Base-by-base conservation (phyloP, 129 eudicot genomes). In the Flaveria robusta region DNA sequence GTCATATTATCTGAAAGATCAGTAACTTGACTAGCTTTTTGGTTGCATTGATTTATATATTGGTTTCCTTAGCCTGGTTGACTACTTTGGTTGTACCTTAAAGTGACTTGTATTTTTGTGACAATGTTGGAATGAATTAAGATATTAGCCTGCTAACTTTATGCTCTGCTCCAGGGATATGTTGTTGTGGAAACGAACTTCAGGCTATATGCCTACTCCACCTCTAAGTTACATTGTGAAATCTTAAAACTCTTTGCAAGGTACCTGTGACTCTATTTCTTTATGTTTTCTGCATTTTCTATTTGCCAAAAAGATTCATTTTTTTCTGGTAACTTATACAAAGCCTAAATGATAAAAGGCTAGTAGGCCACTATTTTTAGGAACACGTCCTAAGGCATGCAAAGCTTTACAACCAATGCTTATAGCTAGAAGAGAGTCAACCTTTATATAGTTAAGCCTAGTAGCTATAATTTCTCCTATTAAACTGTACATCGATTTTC, bases 171-270 rank as follows among this genome's bases (percentile, higher is more conserved):
- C 14, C 92, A 93, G 98, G 98, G 98, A 41, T 88, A 85, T 75
- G 90, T 94, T 65, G 98, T 91, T 10, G 93, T 94, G 85, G 98
- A 94, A 78, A 94, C 98, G 7, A 91, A 94, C 83, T 94, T 94
- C 77, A 86, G 98, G 86, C 60, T 91, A 74, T 94, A 94, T 76
- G 98, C 98, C 63, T 94, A 94, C 85, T 85, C 98, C 59, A 82
- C 91, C 52, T 94, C 98, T 42, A 91, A 91, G 83, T 73, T 94
- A 73, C 98, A 94, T 66, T 88, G 90, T 69, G 98, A 94, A 82
- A 87, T 94, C 81, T 80, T 94, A 76, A 89, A 85, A 52, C 97
- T 94, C 74, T 91, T 94, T 75, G 77, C 98, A 81, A 94, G 97
- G 98, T 88, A 88, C 68, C 65, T 14, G 14, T 23, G 19, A 18